These are phyloP conservation scores for Nematocida major DNA, from an alignment of 371 early-diverging fungal genomes.

Conservation along the genomic window DNA sequence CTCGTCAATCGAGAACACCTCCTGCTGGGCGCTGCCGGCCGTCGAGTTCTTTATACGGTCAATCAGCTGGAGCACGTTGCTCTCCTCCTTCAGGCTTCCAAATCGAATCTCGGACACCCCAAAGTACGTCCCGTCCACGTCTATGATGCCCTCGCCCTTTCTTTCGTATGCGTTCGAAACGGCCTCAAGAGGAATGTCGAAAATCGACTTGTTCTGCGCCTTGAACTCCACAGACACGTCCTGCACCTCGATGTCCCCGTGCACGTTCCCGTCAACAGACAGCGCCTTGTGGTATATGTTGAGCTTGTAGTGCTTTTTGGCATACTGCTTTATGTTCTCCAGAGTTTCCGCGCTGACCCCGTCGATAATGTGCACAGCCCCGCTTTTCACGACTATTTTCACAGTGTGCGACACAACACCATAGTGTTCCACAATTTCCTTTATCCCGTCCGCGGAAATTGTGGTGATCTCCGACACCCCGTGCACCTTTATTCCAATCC, in stretches of 20 bases:
- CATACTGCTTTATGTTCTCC: slow-evolving; percentile 52
- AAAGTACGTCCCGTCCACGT: slow-evolving; percentile 54
- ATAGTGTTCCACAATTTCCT: slow-evolving; percentile 60
- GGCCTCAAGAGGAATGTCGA: slow-evolving; percentile 60
- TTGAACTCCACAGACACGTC: slow-evolving; percentile 56
- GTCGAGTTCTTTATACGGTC: slow-evolving; percentile 50
- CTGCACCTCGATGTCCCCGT: slow-evolving; percentile 55
- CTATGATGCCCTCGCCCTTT: slow-evolving; percentile 58
- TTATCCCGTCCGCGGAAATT: slow-evolving; percentile 56
- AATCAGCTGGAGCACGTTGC: slow-evolving; percentile 33
- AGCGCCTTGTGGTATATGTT: slow-evolving; percentile 58
- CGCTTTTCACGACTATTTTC: slow-evolving; percentile 44
- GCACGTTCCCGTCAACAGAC: slow-evolving; percentile 42
- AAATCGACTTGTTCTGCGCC: slow-evolving; percentile 52
- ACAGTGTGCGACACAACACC: slow-evolving; percentile 50
- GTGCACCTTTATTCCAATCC: slow-evolving; percentile 59
- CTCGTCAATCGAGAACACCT: slow-evolving; percentile 57
- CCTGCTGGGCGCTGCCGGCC: slow-evolving; percentile 37
- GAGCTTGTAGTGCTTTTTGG: slow-evolving; percentile 50
- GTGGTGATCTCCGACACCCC: slow-evolving; percentile 32
- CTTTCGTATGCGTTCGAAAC: slow-evolving; percentile 61
- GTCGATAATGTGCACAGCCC: slow-evolving; percentile 50
- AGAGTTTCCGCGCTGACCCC: slow-evolving; percentile 51
- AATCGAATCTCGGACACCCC: slow-evolving; percentile 54
- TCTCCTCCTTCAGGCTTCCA: slow-evolving; percentile 30